Evolutionary conservation across 768 basidiomycete species (phyloP), one percentile per base, ranked within the genome.

Genomic region (Lenzites betulinus): DNA sequence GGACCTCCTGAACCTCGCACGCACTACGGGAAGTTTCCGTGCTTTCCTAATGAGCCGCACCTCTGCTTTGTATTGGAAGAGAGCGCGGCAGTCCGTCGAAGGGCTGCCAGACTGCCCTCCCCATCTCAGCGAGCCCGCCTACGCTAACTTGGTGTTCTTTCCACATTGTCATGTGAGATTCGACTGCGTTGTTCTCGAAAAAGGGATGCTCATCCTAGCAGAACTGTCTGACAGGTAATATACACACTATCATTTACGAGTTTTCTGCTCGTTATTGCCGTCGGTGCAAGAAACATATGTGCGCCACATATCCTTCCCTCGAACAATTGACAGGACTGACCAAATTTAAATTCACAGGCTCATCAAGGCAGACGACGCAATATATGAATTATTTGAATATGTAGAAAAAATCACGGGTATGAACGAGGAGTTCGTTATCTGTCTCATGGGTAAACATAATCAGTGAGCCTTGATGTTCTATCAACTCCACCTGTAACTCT

Each of bases 71-170:
- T 36, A 63, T 15, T 67, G 66, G 66, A 60, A 44, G 51, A 54
- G 33, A 2, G 43, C 62, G 8, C 33, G 61, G 22, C 33, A 47
- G 44, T 53, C 54, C 20, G 50, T 67, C 38, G 47, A 55, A 7
- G 62, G 42, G 11, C 42, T 66, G 11, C 66, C 66, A 2, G 51
- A 65, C 11, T 65, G 64, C 23, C 66, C 66, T 7, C 41, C 59
- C 3, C 44, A 58, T 25, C 44, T 67, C 23, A 54, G 53, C 41
- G 66, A 67, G 30, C 62, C 62, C 1, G 55, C 25, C 16, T 65
- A 65, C n/a, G 64, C 62, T n/a, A 63, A 63, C 47, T 56, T 67
- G 15, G 18, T 55, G 38, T 67, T 65, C 57, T 60, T 48, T 36
- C 23, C 60, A 1, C 36, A 63, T 25, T 67, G 64, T 39, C 62